phyloP scores from a whole-genome alignment of 1,139 yeast genomes.

The Pichia sp. region DNA sequence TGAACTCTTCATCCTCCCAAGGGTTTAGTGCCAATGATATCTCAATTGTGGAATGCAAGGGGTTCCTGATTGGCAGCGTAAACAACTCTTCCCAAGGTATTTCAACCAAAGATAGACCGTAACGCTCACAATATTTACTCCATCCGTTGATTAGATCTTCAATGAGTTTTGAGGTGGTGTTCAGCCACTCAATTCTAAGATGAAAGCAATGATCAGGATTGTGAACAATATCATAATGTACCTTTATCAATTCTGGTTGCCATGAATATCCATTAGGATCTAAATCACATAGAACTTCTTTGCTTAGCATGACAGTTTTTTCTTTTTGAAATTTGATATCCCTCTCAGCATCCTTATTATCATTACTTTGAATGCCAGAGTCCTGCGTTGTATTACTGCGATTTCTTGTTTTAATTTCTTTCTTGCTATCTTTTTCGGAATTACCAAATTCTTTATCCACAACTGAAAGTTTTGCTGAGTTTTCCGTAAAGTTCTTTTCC shows the following conservation, averaged over 20 bases:
- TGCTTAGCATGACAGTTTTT: constrained; percentile 45
- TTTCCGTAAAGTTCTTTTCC: constrained; percentile 40
- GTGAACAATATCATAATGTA: constrained; percentile 88
- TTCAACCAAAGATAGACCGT: constrained; percentile 84
- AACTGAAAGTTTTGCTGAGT: not conserved
- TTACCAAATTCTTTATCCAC: not conserved
- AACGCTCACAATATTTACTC: constrained; percentile 78
- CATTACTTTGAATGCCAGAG: not conserved
- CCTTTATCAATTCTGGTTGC: constrained; percentile 72
- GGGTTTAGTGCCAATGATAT: constrained; percentile 64
- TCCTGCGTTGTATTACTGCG: constrained; percentile 2
- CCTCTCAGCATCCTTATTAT: not conserved
- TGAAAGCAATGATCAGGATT: constrained; percentile 96
- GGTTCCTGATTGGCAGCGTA: constrained; percentile 68
- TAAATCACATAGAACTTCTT: constrained; percentile 64
- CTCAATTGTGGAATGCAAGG: constrained; percentile 83
- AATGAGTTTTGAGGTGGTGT: constrained; percentile 80
- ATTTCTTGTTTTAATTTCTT: not conserved
- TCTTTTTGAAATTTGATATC: not conserved
- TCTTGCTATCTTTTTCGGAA: not conserved
- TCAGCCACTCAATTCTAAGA: constrained; percentile 86
- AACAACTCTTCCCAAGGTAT: constrained; percentile 89
- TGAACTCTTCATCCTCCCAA: constrained; percentile 57
- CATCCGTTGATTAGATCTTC: constrained; percentile 84
- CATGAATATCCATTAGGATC: constrained; percentile 71